Evolutionary conservation across 192 early-diverging fungal species (phyloP).

Genomic region (Coemansia guatemalensis): DNA sequence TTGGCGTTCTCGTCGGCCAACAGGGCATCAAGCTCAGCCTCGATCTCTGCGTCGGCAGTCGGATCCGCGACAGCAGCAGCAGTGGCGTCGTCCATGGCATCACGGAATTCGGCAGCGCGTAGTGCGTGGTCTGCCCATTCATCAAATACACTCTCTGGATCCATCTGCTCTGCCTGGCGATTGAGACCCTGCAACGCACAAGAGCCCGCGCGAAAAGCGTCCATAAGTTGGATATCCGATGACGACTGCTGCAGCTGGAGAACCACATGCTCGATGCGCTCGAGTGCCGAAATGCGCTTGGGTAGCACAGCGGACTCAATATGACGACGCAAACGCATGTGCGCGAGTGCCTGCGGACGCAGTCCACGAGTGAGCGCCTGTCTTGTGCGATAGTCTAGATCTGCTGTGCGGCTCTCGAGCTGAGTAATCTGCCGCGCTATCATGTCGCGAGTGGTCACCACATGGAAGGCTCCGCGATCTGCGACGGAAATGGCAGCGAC

Average conservation of each 20-base stretch:
- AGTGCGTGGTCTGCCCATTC: slow-evolving; percentile 34
- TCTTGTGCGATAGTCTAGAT: slow-evolving; percentile 17
- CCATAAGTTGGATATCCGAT: slow-evolving; percentile 38
- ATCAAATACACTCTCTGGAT: slow-evolving; percentile 16
- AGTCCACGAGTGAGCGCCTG: slow-evolving; percentile 10
- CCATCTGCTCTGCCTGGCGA: slow-evolving; percentile 3
- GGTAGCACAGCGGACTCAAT: slow-evolving; percentile 23
- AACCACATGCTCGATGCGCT: slow-evolving; percentile 24
- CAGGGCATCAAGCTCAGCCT: slow-evolving; percentile 42
- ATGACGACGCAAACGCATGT: slow-evolving; percentile 20
- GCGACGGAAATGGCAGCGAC: slow-evolving; percentile 17
- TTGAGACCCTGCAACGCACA: slow-evolving; percentile 26
- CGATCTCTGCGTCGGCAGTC: slow-evolving; percentile 23
- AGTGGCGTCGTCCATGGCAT: slow-evolving; percentile 8
- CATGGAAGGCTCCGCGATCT: slow-evolving; percentile 33
- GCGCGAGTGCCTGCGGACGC: slow-evolving; percentile 17
- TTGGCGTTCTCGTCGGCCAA: slow-evolving; percentile 10
- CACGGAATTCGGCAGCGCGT: slow-evolving; percentile 19
- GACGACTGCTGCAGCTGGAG: slow-evolving; percentile 36
- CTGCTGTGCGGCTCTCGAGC: slow-evolving; percentile 20
- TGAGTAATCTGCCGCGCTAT: slow-evolving; percentile 18
- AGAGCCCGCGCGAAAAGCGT: slow-evolving; percentile 29
- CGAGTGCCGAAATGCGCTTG: slow-evolving; percentile 20
- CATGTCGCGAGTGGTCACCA: slow-evolving; percentile 12
- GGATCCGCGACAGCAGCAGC: background rate